A percentile compares a stretch with the other conserved stretches of the same genome.
Conservation (phyloP, 163 green algal species). For the Scenedesmus sp. region DNA sequence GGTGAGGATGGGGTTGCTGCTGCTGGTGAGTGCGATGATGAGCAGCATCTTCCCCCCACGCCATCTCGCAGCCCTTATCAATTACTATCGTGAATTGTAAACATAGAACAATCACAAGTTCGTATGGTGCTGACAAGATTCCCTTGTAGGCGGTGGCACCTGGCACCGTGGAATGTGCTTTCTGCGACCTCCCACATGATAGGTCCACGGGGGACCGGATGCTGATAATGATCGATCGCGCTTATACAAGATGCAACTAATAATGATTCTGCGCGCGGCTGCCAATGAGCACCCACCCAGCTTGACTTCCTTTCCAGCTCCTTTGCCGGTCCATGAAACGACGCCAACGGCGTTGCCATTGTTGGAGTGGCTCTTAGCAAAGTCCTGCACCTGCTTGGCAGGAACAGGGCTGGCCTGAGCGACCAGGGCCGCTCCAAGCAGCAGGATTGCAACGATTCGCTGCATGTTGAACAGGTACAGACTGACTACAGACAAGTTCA, state of each 20-base stretch:
- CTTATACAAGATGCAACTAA: not conserved
- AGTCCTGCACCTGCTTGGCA: not conserved
- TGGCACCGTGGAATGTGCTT: not conserved
- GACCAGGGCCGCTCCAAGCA: not conserved
- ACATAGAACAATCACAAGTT: not conserved
- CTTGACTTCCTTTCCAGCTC: not conserved
- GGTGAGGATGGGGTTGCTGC: not conserved
- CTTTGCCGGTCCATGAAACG: slow-evolving; percentile 11
- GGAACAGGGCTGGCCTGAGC: not conserved
- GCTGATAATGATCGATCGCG: not conserved
- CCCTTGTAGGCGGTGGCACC: not conserved
- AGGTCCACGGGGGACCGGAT: not conserved
- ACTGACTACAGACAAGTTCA: not conserved
- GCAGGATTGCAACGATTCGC: not conserved
- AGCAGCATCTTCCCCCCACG: not conserved
- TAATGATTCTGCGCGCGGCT: not conserved
- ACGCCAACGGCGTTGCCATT: slow-evolving; percentile 17
- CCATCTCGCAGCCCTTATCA: not conserved
- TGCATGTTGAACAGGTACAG: not conserved
- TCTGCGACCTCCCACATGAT: not conserved
- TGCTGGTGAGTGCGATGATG: not conserved
- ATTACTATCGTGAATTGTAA: not conserved
- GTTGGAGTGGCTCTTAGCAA: slow-evolving; percentile 17
- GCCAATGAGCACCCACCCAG: slow-evolving; percentile 14
- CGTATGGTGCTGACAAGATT: not conserved